Evolutionary conservation across 768 basidiomycete genomes (phyloP), one percentile per base, ranked within the genome.

Genomic region (Suillus decipiens): DNA sequence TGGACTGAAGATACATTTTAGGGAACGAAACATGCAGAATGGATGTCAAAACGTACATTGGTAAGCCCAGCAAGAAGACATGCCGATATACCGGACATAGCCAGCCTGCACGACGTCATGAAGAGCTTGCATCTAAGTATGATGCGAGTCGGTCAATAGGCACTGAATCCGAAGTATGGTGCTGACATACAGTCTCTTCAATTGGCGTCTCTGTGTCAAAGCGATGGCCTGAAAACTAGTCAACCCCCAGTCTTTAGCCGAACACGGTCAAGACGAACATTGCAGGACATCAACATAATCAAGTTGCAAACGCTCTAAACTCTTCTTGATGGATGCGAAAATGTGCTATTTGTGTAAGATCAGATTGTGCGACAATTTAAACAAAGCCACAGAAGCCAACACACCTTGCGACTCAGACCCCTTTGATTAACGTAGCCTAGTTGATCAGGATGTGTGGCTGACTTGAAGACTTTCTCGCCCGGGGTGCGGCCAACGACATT

Each of bases 281-380:
- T 92, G 90, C 9, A 92, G 75, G 1, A 92, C 75, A 69, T 93
- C 92, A 68, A 93, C 80, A 65, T 92, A 90, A 59, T 93, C 91
- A 33, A 90, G 72, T 53, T 91, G 87, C 2, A 93, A 79, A 19
- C 90, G 81, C 70, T 88, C 74, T 63, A 93, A 73, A 51, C 85
- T 85, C 17, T 77, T 75, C 68, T 87, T 86, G 41, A 89, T 83
- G 0, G 85, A 77, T 39, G 87, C 88, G 67, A 93, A 93, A 43
- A 93, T 91, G 68, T 88, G 85, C 86, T 92, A 53, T 54, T 47
- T 24, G 36, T 41, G 24, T 17, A 24, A 57, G 37, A 28, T 57
- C 17, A 41, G 39, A 41, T 37, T 15, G 17, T 41, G 39, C 17
- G 28, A 28, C 12, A 11, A 22, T 47, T 47, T 47, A 5, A 7